Evolutionary conservation across 2,329 filamentous ascomycete species (phyloP).

Genomic region (Esteya vermicola): DNA sequence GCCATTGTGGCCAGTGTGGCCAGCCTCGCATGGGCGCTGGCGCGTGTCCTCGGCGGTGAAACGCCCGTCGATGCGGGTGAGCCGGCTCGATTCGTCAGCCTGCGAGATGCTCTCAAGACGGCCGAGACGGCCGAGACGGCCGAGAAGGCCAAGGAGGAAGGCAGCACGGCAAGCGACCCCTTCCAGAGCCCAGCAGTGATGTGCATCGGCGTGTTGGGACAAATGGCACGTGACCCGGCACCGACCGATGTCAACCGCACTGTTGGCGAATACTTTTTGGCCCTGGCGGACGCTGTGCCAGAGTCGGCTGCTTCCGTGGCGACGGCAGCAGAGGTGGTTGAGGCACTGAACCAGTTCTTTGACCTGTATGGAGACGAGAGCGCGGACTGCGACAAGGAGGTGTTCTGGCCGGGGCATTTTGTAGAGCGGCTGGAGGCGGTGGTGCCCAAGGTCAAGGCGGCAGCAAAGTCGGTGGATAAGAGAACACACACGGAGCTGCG

Average conservation of each 20-base stretch:
- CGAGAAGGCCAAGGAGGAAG: constrained; percentile 15
- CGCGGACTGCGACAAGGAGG: constrained; percentile 40
- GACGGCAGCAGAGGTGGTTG: constrained; percentile 42
- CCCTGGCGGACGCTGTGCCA: constrained; percentile 32
- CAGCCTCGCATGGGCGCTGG: constrained; percentile 50
- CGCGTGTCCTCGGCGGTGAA: constrained; percentile 36
- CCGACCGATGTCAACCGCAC: constrained; percentile 42
- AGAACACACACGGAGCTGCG: constrained; percentile 41
- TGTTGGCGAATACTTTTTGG: constrained; percentile 48
- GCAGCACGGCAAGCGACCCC: constrained; percentile 27
- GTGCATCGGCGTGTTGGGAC: constrained; percentile 51
- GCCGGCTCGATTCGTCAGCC: constrained; percentile 48
- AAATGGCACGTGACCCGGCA: constrained; percentile 42
- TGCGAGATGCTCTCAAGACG: constrained; percentile 39
- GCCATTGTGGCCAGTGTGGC: constrained; percentile 19
- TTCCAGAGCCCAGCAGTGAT: constrained; percentile 51
- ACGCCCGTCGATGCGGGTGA: constrained; percentile 36
- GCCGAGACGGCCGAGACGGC: constrained; percentile 15
- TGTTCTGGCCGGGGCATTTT: constrained; percentile 51
- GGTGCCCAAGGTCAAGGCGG: constrained; percentile 36
- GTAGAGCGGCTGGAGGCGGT: constrained; percentile 41
- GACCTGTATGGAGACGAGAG: constrained; percentile 53
- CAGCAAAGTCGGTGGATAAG: constrained; percentile 49
- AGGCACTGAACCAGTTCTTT: constrained; percentile 52
- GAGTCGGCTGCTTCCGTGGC: no score